Conservation (phyloP, 2,329 filamentous ascomycete species). For the Epichloe brachyelytri region DNA sequence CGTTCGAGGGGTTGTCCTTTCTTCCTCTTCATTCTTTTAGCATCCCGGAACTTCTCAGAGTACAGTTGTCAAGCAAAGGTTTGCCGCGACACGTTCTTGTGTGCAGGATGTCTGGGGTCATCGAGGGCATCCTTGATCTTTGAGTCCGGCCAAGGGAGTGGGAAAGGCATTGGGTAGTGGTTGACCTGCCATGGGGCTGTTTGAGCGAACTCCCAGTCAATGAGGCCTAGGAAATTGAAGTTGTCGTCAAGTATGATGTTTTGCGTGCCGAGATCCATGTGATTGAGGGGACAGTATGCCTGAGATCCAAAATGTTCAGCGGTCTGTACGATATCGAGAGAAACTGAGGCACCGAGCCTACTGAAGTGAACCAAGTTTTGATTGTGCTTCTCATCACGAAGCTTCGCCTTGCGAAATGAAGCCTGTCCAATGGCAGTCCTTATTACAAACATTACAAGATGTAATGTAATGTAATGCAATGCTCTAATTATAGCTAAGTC, state of each 20-base stretch:
- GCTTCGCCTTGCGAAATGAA: no score
- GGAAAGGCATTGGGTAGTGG: conserved; percentile 19
- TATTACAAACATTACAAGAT: no score
- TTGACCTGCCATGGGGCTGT: conserved; percentile 17
- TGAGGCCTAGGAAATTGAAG: conserved; percentile 18
- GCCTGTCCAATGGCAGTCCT: no score
- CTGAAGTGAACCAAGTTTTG: no score
- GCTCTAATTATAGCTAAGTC: no score
- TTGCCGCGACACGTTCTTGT: conserved; percentile 8
- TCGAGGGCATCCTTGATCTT: conserved; percentile 8
- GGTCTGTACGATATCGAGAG: conserved; percentile 12
- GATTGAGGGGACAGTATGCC: conserved; percentile 13
- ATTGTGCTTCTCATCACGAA: no score
- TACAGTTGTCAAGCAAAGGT: conserved; percentile 5
- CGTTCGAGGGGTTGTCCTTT: neutral
- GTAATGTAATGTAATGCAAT: no score
- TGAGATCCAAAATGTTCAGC: conserved; percentile 10
- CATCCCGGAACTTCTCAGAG: conserved; percentile 6
- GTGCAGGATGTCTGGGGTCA: conserved; percentile 9
- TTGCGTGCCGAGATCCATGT: conserved; percentile 21
- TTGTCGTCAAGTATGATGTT: conserved; percentile 20
- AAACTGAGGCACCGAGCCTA: conserved; percentile 6
- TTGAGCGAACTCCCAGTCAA: conserved; percentile 22
- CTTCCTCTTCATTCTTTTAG: conserved; percentile 5
- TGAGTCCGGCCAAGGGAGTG: conserved; percentile 5